Evolutionary conservation across 2,329 filamentous ascomycete genomes (phyloP), one percentile per base, ranked within the genome.

Genomic region (Paecilomyces variotii): DNA sequence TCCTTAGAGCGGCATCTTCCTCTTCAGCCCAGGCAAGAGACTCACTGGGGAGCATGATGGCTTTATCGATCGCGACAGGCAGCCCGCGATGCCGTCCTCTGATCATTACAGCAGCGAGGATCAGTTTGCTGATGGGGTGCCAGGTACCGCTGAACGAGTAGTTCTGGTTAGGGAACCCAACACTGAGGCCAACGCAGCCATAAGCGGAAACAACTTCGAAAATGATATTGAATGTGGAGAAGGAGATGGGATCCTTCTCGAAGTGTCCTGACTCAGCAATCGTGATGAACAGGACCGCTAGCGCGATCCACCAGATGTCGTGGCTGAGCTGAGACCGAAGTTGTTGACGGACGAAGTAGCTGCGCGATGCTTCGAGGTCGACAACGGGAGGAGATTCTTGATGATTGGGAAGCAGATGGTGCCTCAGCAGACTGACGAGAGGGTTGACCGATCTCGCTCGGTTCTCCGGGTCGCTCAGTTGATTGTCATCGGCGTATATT

Each of bases 231-330:
- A 87, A 86, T 4, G 84, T 80, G 24, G 80, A 81, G 67, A 80
- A 86, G 9, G 64, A 49, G 68, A 80, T 71, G 0, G 83, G 83
- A 56, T 84, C 78, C 4, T 68, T 65, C 1, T 79, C 72, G 56
- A 83, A 84, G 58, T 84, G 79, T 4, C 74, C 70, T 0, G 81
- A 82, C 68, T 88, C 86, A 53, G 86, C 83, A 45, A 83, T 79
- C 56, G 79, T 78, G 57, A 88, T 85, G 32, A 84, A 69, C 55
- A 87, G 76, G 11, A 86, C 78, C 1, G 84, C 82, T 0, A 87
- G 70, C 2, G 84, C 80, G 12, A 88, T 81, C 75, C 80, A 84
- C 85, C 86, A 88, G 14, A 88, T 75, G 65, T 88, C 86, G 68
- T 88, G 84, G 30, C 84, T 82, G 1, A 88, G 78, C 68, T 88